A percentile compares a stretch with the other conserved stretches of the same genome.
Evolutionary conservation across 768 basidiomycete species (phyloP).

Genomic region (Pulveroboletus sp.): DNA sequence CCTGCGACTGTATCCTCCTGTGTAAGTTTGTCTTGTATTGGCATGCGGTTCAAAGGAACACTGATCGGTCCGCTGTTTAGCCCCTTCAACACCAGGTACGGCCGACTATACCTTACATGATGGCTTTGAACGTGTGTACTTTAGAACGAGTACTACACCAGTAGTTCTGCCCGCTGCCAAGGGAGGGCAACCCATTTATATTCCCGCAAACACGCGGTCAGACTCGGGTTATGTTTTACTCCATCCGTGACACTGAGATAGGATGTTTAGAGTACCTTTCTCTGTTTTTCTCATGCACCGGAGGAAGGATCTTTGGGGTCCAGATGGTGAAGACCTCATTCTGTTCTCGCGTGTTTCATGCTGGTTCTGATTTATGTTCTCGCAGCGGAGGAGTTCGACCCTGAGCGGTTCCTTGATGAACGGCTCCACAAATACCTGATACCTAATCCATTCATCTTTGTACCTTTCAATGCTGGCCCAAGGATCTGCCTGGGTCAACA

Average conservation of each 20-base stretch:
- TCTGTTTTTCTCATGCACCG: conserved; percentile 56
- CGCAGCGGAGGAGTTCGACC: conserved; percentile 54
- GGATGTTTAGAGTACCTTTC: conserved; percentile 35
- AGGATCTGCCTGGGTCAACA: conserved; percentile 37
- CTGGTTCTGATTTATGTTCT: neutral
- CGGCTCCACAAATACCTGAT: conserved; percentile 50
- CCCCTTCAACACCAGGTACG: conserved; percentile 25
- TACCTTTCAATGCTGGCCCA: conserved; percentile 40
- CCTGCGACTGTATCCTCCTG: conserved; percentile 27
- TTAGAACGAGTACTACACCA: conserved; percentile 22
- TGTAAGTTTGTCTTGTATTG: conserved; percentile 18
- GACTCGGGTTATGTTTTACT: neutral
- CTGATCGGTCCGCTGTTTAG: conserved; percentile 8
- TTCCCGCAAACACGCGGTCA: conserved; percentile 31
- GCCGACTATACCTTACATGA: neutral
- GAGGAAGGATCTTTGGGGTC: conserved; percentile 60
- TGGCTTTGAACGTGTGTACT: neutral
- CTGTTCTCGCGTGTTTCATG: neutral
- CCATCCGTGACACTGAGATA: neutral
- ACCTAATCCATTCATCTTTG: conserved; percentile 49
- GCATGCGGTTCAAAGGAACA: neutral
- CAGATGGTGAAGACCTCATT: conserved; percentile 42
- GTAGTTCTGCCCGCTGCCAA: conserved; percentile 21
- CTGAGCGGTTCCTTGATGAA: conserved; percentile 62
- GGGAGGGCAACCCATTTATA: conserved; percentile 26